phyloP scores from a whole-genome alignment of 768 basidiomycete species.

The Phanerodontia chrysosporium region DNA sequence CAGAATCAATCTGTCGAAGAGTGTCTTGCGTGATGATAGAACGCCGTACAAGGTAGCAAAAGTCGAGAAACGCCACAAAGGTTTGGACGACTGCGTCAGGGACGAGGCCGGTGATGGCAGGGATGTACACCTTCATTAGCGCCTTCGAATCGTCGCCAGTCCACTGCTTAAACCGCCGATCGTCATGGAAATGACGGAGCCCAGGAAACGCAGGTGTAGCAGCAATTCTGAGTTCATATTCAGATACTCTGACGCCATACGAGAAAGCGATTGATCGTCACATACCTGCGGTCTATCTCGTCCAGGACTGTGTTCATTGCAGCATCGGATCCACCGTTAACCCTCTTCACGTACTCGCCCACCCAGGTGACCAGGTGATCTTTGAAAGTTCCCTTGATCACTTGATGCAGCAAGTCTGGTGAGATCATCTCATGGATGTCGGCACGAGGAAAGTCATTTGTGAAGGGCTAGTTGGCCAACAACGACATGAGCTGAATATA shows the following conservation, averaged over 20 bases:
- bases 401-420: conserved; percentile 28
- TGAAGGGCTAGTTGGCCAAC: conserved; percentile 27
- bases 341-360: conserved; percentile 21
- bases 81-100: conserved; percentile 17
- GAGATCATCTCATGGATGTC: conserved; percentile 29
- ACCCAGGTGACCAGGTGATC: conserved; percentile 34
- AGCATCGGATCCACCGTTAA: conserved; percentile 4
- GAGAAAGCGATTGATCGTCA: neutral
- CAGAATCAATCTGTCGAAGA: conserved; percentile 11
- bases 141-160: conserved; percentile 20
- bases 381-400: conserved; percentile 31
- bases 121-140: conserved; percentile 24
- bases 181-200: conserved; percentile 15
- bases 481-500: neutral
- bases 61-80: conserved; percentile 22
- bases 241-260: no score
- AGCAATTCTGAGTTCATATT: conserved; percentile 16
- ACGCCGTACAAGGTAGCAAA: conserved; percentile 22
- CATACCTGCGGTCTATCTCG: conserved; percentile 28
- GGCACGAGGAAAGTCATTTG: conserved; percentile 26
- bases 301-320: conserved; percentile 14
- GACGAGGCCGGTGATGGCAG: conserved; percentile 21
- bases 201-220: conserved; percentile 14
- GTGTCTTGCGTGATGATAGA: conserved; percentile 8
- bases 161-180: conserved; percentile 20